Evolutionary conservation across 1,284 basidiomycete genomes (phyloP), one percentile per base, ranked within the genome.

Genomic region (Boletus mariae): DNA sequence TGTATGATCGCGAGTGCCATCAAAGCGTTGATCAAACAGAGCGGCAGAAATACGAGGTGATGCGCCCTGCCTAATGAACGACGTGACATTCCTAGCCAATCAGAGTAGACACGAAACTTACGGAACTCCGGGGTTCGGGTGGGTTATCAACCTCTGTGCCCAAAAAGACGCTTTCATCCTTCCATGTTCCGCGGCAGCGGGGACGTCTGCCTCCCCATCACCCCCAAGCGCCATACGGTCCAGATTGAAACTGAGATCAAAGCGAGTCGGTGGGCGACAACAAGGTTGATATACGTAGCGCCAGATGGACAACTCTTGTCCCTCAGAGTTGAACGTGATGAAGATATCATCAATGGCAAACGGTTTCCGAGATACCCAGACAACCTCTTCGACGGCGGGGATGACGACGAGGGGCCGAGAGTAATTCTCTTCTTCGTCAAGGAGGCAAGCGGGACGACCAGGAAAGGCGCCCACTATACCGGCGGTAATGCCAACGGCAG

Each of bases 101-200:
- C 49, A 12, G 6, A 61, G 47, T 23, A 31, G 20, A 37, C 12
- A 40, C 6, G n/a, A 31, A 6, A 74, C 85, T 72, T 64, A 89
- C 87, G 82, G 78, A 42, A 67, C 63, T 42, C 70, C 68, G 0
- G 74, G 60, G 8, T 84, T 73, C 29, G 80, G 73, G 40, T 80
- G 75, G 8, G 76, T 75, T 51, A 75, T 71, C n/a, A 90, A 58
- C 47, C 72, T 77, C 65, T 83, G 81, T 63, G 85, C 79, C 83
- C 84, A 90, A 60, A 82, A 83, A 0, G 83, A 75, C 1, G 84
- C 79, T 47, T 82, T 82, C 80, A 89, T 83, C 51, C 82, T 77
- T 1, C 78, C 78, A 60, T 84, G 77, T 56, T 83, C 79, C 35
- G 76, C 70, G 1, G 77, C 70, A 8, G 72, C 60, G 10, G 66